Evolutionary conservation across 2,329 filamentous ascomycete genomes (phyloP), one percentile per base, ranked within the genome.

Genomic region (Paracorniculantispora psalliotae): DNA sequence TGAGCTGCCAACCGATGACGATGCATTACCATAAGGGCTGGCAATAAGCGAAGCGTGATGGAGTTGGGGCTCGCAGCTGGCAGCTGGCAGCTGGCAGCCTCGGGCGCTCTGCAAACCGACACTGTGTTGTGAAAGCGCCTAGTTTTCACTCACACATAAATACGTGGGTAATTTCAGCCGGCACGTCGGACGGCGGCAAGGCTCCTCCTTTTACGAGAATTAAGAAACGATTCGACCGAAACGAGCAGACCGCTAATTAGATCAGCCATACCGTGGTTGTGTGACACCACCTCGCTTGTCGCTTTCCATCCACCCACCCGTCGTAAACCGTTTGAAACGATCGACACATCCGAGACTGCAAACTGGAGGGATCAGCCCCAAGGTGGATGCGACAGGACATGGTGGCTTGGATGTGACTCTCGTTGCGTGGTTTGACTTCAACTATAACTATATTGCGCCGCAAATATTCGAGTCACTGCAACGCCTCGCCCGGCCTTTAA

Each of bases 21-120:
- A 23, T 25, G 23, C 33, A 30, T 39, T 17, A 47, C 28, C 30
- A 37, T 21, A 30, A n/a, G 48, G 49, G 10, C 19, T 39, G 33
- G 23, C 30, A 23, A 39, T 23, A 48, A 57, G 44, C 53, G 53
- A 57, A 25, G n/a, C 21, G 30, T 5, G 41, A 49, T 33, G 30
- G 44, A 23, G 55, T 35, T 50, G 55, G 44, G 23, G 55, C 35
- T 50, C 46, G 35, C 55, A 57, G 54, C 54, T 57, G 54, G 52
- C 53, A 50, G 47, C 47, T 37, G 47, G 56, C 47, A 51, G 30
- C 23, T n/a, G n/a, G n/a, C n/a, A n/a, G n/a, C n/a, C n/a, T 10
- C 44, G 30, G 30, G 21, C 28, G 47, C 39, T 4, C 6, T 30
- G 43, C 48, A 54, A 57, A 56, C 53, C 46, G 54, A 58, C 56